Base-by-base conservation (phyloP, 106 monocot species). In the Ottelia alismoides region DNA sequence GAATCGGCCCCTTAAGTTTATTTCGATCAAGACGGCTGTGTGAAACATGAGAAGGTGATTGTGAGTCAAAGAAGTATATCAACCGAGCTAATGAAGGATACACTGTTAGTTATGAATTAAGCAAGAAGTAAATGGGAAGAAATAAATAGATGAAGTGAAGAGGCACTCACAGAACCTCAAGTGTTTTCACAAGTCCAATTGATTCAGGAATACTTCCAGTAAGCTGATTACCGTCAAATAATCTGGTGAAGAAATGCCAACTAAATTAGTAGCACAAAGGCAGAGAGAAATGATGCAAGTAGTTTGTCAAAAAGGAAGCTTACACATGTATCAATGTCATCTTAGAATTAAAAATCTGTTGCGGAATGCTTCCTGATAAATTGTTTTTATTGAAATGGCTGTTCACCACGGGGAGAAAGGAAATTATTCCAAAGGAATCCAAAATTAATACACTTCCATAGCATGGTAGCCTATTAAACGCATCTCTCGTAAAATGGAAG, bases 331-430 rank as follows among this genome's bases (percentile, higher is more conserved):
- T 66, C 49, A 88, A 56, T 26, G 75, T 60, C 87, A 88, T 88
- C 25, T 73, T 43, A 0, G 88, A 49, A 53, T 72, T 79, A 70
- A 88, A 88, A 20, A 88, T 79, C 2, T 54, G 43, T 28, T 63
- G 73, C 21, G 88, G 82, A n/a, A 88, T 83, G 18, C 28, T 22
- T 48, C 88, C 88, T 20, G 82, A 76, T 50, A 88, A 56, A 64
- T 76, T 53, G 45, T 88, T 88, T 52, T 88, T 88, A 73, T 79
- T 88, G 66, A 88, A 82, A 58, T 88, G 88, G 61, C 88, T 88
- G 66, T 19, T n/a, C n/a, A n/a, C n/a, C n/a, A n/a, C n/a, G n/a
- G n/a, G n/a, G n/a, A n/a, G n/a, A n/a, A n/a, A n/a, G n/a, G n/a
- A n/a, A n/a, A n/a, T n/a, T n/a, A n/a, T n/a, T n/a, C n/a, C n/a